Conservation (phyloP, 805 yeast genomes). For the Ogataea philodendri region DNA sequence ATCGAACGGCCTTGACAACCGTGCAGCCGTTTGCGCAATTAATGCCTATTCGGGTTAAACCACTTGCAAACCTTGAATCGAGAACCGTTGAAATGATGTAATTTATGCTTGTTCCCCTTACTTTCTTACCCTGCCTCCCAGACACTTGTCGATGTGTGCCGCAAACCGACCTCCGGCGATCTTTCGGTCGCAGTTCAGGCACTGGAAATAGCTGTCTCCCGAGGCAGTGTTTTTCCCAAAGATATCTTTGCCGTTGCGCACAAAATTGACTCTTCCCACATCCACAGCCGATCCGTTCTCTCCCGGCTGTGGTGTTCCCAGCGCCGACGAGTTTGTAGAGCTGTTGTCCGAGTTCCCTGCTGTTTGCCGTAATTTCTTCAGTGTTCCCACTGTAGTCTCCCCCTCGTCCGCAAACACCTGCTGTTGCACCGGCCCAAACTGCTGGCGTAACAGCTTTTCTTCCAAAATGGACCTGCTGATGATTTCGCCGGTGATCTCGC, state of each 20-base stretch:
- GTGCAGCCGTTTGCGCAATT: background rate
- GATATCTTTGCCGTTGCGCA: conserved; percentile 33
- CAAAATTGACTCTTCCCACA: conserved; percentile 30
- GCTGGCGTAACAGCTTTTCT: conserved; percentile 32
- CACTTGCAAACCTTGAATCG: no score
- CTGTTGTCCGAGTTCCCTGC: conserved; percentile 12
- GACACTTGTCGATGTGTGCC: conserved; percentile 86
- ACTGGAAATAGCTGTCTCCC: conserved; percentile 56
- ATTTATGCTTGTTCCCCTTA: conserved; percentile 20
- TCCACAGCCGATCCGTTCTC: conserved; percentile 23
- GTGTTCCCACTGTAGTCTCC: conserved; percentile 11
- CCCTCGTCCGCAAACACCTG: conserved; percentile 29
- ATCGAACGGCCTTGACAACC: background rate
- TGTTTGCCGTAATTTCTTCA: conserved; percentile 14
- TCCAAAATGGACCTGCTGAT: conserved; percentile 29
- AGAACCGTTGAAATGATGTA: conserved; percentile 1
- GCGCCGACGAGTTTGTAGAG: conserved; percentile 18
- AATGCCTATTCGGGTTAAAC: no score
- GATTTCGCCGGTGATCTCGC: conserved; percentile 35
- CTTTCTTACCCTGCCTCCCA: conserved; percentile 65
- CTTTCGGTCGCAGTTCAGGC: conserved; percentile 79
- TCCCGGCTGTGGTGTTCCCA: conserved; percentile 25
- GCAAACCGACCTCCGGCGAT: conserved; percentile 93
- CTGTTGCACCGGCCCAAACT: conserved; percentile 30
- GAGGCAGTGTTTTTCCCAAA: conserved; percentile 22